phyloP scores from a whole-genome alignment of 2,329 filamentous ascomycete species.

The Nannizziopsis barbatae region DNA sequence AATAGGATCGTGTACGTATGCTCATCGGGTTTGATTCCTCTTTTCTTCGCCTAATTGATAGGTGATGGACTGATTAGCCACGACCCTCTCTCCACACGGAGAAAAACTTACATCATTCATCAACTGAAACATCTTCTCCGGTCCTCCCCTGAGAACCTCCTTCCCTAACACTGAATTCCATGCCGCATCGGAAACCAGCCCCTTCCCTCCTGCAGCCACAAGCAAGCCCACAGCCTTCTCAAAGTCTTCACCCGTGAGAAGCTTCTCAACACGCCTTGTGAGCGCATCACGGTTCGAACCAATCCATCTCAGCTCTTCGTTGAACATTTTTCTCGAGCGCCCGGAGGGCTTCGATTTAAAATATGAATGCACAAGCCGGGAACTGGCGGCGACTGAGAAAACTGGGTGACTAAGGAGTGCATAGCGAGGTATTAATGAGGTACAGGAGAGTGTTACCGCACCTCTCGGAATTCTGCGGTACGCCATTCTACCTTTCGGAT shows the following conservation, averaged over 20 bases:
- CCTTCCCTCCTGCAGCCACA: constrained; percentile 53
- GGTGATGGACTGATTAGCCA: constrained; percentile 1
- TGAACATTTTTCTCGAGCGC: constrained; percentile 24
- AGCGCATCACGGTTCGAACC: constrained; percentile 59
- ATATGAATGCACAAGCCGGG: neutral
- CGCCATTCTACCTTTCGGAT: no score
- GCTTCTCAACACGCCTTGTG: constrained; percentile 52
- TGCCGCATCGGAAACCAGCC: constrained; percentile 56
- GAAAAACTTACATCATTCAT: constrained; percentile 65
- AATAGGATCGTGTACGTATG: constrained; percentile 79
- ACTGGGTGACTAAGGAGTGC: no score
- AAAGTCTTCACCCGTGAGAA: constrained; percentile 49
- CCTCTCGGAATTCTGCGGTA: no score
- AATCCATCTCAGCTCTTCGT: constrained; percentile 51
- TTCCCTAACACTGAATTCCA: constrained; percentile 83
- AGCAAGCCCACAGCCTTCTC: constrained; percentile 59
- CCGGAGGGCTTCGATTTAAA: neutral
- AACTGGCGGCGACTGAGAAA: neutral
- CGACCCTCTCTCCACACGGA: neutral
- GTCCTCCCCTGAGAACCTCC: constrained; percentile 49
- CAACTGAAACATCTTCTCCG: constrained; percentile 60
- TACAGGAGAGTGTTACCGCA: no score
- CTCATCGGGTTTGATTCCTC: constrained; percentile 65
- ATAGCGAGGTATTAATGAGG: no score
- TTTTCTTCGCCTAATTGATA: constrained; percentile 74